Conservation (phyloP, 1,284 basidiomycete species). For the Bjerkandera adusta region DNA sequence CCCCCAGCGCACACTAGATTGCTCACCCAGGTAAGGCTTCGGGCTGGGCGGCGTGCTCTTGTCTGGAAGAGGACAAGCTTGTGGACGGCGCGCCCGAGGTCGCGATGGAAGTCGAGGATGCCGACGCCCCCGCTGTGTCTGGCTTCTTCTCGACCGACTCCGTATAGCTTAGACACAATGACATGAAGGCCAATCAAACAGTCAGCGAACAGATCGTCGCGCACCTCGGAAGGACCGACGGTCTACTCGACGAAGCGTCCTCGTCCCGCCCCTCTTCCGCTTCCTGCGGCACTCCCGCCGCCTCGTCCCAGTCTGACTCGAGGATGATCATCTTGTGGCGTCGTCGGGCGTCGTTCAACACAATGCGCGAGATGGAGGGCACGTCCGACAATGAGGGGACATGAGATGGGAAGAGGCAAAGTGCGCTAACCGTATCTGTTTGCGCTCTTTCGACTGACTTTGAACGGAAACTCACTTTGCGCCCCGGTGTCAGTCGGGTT, state of each 20-base stretch:
- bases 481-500: not conserved
- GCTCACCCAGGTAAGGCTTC: too few relatives aligned
- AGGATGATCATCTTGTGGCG: conserved; percentile 17
- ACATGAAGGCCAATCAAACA: too few relatives aligned
- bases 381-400: not conserved
- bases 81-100: too few relatives aligned
- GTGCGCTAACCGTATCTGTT: not conserved
- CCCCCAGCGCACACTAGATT: too few relatives aligned
- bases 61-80: too few relatives aligned
- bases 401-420: not conserved
- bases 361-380: not conserved
- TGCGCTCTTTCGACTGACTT: conserved; percentile 5
- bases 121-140: too few relatives aligned
- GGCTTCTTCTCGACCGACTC: too few relatives aligned
- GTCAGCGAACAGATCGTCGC: too few relatives aligned
- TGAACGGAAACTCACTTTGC: not conserved
- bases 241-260: not conserved
- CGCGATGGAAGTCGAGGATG: too few relatives aligned
- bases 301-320: conserved; percentile 16
- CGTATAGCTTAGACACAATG: too few relatives aligned
- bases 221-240: conserved; percentile 13
- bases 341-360: not conserved
- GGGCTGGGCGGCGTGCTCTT: too few relatives aligned
- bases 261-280: not conserved
- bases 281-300: conserved; percentile 8